Evolutionary conservation across 805 yeast species (phyloP), one percentile per base, ranked within the genome.

Genomic region (Yamadazyma akitaensis): DNA sequence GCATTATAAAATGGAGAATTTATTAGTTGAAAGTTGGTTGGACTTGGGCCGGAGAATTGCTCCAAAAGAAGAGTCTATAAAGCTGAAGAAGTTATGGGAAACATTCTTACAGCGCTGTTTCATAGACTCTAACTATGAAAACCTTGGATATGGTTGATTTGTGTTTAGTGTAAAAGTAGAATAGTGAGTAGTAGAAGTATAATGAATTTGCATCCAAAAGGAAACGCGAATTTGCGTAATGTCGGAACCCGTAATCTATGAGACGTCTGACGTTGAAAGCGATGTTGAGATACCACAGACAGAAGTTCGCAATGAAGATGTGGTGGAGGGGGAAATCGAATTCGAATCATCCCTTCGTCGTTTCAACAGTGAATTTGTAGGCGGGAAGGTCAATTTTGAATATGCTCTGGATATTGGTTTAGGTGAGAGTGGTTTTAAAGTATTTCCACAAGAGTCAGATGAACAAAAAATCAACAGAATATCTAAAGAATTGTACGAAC

Each of bases 11-110:
- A 68, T 85, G 81, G 57, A 76, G 16, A 63, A 74, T 17, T 67
- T 86, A 37, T 62, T 84, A 11, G 91, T 83, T 3, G 65, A 71
- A 14, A 84, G 81, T 54, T 88, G 86, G 81, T 55, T 88, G 18
- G 64, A 73, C 24, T 60, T 81, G 17, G 89, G 83, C 3, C 68
- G 81, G 40, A 64, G 66, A 30, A 61, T 85, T 42, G 83, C 82
- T 1, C 61, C 68, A 25, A 49, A 49, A 5, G 17, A 18, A n/a
- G 25, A 24, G 25, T 14, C 40, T 6, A 12, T 28, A 5, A 60
- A 63, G 47, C 52, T 67, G 26, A 66, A 73, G n/a, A 58, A 63
- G 26, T 57, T 78, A 17, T 86, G 95, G 96, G 51, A 68, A 8
- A 58, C 60, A 4, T 88, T 70, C 58, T 58, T 83, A 47, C 69